These are phyloP conservation scores for Trifolium dubium DNA, from an alignment of 306 rosid genomes.

Conservation along the genomic window DNA sequence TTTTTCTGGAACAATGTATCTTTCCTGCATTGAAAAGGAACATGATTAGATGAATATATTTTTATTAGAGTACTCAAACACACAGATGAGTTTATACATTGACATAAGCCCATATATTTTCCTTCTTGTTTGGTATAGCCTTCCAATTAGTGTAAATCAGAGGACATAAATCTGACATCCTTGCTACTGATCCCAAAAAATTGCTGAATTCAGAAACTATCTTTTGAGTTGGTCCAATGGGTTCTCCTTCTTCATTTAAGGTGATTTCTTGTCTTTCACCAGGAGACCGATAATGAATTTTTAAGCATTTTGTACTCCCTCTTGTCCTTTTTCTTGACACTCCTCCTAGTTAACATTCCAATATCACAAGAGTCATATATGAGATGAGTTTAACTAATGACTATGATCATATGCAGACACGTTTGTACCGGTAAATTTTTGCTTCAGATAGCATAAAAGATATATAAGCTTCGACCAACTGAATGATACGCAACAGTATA, in stretches of 20 bases:
- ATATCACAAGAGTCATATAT: not conserved
- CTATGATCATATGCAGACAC: not conserved
- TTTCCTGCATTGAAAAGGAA: constrained; percentile 1
- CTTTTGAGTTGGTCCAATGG: constrained; percentile 27
- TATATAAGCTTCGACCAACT: not conserved
- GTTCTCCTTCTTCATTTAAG: constrained; percentile 22
- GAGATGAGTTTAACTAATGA: not conserved
- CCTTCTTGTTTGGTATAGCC: constrained; percentile 15
- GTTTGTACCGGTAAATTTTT: not conserved
- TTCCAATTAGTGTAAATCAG: constrained; percentile 33
- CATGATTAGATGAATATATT: not conserved
- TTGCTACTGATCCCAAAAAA: constrained; percentile 13
- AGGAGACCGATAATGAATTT: not conserved
- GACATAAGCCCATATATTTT: constrained; percentile 22
- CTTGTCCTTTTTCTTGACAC: not conserved
- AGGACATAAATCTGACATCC: constrained; percentile 16
- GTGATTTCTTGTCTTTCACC: constrained; percentile 12
- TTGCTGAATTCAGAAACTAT: constrained; percentile 12
- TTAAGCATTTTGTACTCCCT: not conserved
- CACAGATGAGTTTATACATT: constrained; percentile 11
- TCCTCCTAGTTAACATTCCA: not conserved
- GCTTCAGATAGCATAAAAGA: not conserved
- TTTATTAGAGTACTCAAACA: not conserved
- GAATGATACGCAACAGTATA: not conserved
- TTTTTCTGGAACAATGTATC: constrained; percentile 15